Evolutionary conservation across 2,329 filamentous ascomycete species (phyloP), one percentile per base, ranked within the genome.

Genomic region (Pseudocercospora ulei): DNA sequence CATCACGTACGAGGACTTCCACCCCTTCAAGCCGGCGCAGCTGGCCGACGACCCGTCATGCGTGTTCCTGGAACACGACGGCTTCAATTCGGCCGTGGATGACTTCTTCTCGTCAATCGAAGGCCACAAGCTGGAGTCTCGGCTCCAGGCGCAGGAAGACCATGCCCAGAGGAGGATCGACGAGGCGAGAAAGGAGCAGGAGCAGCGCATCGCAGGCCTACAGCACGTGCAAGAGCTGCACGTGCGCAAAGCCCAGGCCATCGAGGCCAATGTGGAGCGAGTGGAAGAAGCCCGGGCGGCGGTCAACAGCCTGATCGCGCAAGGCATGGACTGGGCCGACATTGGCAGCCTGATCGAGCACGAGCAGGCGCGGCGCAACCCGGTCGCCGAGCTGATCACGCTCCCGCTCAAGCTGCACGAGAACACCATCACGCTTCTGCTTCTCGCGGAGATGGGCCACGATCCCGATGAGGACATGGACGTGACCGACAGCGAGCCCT

Each of bases 21-120:
- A 96, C 52, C 90, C 90, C 0, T 96, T 96, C 60, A 68, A 80
- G 24, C 90, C 90, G 0, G 68, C 71, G 13, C 88, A 96, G 51
- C 82, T 93, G 46, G 75, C 78, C 46, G 68, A 73, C 4, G 76
- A 86, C 39, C 66, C 76, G 0, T 65, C 69, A 0, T 73, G 79
- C 14, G 72, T 75, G 2, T 75, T 93, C 9, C 56, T 96, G 7
- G 75, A 83, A 38, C 86, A 87, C 49, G 73, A 84, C 4, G 81
- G 78, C 6, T 96, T 92, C 67, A 95, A 95, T 61, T 82, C 81
- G 56, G 90, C 86, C 0, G 86, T 94, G 0, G 90, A 98, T 57
- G 84, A 94, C 51, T 98, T 95, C 65, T 96, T 93, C 61, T 96
- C 90, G 0, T 96, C 88, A 0, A 75, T 96, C 16, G 90, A 98